Evolutionary conservation across 1,139 yeast species (phyloP).

Genomic region (Kazachstania sp.): DNA sequence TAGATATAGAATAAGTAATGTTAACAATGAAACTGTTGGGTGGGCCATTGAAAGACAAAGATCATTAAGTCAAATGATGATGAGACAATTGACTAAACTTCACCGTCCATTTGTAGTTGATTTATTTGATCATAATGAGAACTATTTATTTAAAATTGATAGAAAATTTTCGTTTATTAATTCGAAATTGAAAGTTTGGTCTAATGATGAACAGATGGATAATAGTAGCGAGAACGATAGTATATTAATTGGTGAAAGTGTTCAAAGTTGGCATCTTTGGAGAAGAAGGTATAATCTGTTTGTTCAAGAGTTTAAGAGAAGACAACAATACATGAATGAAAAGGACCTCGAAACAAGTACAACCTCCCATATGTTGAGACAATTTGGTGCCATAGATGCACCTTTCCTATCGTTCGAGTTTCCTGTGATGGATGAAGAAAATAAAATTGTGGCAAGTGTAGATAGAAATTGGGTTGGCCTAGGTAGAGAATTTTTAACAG

Average conservation of each 20-base stretch:
- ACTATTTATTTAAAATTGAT: conserved; percentile 56
- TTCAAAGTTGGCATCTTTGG: conserved; percentile 94
- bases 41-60: conserved; percentile 73
- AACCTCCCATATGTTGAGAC: conserved; percentile 15
- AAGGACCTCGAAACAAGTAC: not conserved
- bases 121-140: conserved; percentile 64
- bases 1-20: conserved; percentile 63
- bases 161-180: conserved; percentile 85
- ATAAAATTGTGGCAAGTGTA: conserved; percentile 60
- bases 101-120: conserved; percentile 85
- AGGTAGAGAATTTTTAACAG: conserved; percentile 87
- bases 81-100: conserved; percentile 72
- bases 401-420: conserved; percentile 82
- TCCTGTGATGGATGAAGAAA: conserved; percentile 55
- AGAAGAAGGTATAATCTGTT: conserved; percentile 78
- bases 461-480: conserved; percentile 94
- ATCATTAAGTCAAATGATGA: conserved; percentile 57
- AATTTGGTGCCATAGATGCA: conserved; percentile 76
- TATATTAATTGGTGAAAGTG: conserved; percentile 64
- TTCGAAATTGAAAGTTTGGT: conserved; percentile 65
- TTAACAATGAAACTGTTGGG: conserved; percentile 67
- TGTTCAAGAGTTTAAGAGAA: conserved; percentile 20
- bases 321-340: not conserved
- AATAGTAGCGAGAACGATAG: conserved; percentile 31
- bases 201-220: conserved; percentile 5